Percentiles rank a stretch among this genome's conserved stretches.
phyloP scores from a whole-genome alignment of 805 yeast species.

The Saturnispora ahearnii region DNA sequence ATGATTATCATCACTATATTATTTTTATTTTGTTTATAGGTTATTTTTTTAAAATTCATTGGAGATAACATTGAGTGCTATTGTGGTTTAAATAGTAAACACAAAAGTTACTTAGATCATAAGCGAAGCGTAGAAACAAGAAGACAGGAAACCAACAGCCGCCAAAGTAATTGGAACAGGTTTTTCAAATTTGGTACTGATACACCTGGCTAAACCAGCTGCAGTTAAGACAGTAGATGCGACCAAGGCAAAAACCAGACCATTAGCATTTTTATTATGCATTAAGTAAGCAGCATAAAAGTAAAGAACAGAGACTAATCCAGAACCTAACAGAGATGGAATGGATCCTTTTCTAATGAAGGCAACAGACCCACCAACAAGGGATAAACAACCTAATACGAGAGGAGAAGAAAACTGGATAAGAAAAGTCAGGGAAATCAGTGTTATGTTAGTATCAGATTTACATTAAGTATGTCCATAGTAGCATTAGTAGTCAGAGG shows the following conservation, averaged over 20 bases:
- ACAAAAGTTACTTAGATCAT: background rate
- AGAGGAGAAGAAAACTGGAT: constrained; percentile 6
- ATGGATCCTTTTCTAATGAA: constrained; percentile 53
- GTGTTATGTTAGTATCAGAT: background rate
- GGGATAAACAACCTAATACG: constrained; percentile 17
- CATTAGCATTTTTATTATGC: constrained; percentile 64
- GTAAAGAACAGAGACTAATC: constrained; percentile 47
- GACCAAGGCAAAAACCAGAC: constrained; percentile 71
- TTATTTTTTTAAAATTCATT: background rate
- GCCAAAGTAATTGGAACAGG: constrained; percentile 68
- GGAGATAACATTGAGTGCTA: background rate
- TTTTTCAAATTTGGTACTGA: constrained; percentile 46
- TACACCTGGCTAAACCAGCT: constrained; percentile 60
- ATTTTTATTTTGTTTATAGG: background rate
- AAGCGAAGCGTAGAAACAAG: constrained; percentile 53
- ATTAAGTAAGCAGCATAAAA: constrained; percentile 71
- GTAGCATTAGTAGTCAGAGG: no score
- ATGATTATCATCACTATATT: background rate
- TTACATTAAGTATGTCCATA: background rate
- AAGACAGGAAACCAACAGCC: constrained; percentile 51
- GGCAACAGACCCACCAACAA: constrained; percentile 28
- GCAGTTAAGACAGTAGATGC: constrained; percentile 56
- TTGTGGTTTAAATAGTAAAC: background rate
- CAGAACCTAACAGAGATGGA: constrained; percentile 77
- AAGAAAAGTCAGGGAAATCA: background rate